phyloP scores from a whole-genome alignment of 805 yeast species.

The Metschnikowia picachoensis region DNA sequence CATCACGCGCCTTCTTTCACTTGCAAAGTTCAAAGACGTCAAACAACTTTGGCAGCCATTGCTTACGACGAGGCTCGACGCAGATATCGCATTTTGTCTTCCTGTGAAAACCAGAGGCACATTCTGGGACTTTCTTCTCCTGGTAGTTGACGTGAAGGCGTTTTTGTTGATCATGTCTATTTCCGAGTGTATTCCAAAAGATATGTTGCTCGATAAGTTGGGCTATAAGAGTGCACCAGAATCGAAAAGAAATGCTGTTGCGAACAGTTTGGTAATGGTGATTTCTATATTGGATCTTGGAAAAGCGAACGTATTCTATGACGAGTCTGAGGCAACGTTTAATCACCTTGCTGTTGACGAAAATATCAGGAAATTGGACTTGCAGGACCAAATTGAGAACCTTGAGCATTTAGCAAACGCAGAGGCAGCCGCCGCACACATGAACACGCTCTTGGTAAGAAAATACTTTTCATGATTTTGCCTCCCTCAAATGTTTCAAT shows the following conservation, averaged over 20 bases:
- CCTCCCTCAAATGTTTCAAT: not conserved
- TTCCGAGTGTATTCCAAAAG: slow-evolving; percentile 21
- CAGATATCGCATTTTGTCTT: slow-evolving; percentile 8
- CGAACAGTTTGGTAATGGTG: slow-evolving; percentile 22
- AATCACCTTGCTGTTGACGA: slow-evolving; percentile 17
- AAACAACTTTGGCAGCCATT: slow-evolving; percentile 7
- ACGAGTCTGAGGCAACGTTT: slow-evolving; percentile 23
- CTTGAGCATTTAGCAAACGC: slow-evolving; percentile 17
- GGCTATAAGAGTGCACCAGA: slow-evolving; percentile 22
- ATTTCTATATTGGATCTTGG: slow-evolving; percentile 27
- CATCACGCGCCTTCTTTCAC: slow-evolving; percentile 21
- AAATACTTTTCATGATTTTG: slow-evolving; percentile 17
- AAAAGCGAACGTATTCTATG: slow-evolving; percentile 26
- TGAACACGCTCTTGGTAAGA: slow-evolving; percentile 25
- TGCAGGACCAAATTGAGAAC: slow-evolving; percentile 14
- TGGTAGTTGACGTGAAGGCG: slow-evolving; percentile 30
- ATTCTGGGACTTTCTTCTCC: slow-evolving; percentile 22
- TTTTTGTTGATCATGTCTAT: slow-evolving; percentile 28
- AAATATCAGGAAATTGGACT: slow-evolving; percentile 11
- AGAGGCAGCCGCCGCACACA: slow-evolving; percentile 27
- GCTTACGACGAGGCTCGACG: slow-evolving; percentile 5
- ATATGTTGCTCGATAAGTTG: slow-evolving; percentile 22
- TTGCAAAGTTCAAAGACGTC: slow-evolving; percentile 19
- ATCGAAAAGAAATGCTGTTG: slow-evolving; percentile 9
- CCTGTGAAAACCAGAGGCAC: slow-evolving; percentile 11